Conservation (phyloP, 257 asterid species). For the Asclepias syriaca region DNA sequence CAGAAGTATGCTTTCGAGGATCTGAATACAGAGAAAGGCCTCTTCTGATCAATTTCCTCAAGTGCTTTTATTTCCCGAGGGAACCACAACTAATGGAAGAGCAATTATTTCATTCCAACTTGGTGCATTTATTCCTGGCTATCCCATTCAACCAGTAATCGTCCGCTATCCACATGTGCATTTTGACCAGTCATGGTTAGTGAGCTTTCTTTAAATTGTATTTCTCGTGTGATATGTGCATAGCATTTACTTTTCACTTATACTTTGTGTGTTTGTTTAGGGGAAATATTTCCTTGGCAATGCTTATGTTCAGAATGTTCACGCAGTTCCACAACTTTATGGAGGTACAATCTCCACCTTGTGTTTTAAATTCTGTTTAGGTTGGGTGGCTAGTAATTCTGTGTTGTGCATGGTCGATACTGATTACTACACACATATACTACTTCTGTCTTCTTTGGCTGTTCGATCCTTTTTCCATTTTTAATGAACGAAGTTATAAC, state of each 20-base stretch:
- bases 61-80: conserved; percentile 98
- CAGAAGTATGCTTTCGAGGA: conserved; percentile 87
- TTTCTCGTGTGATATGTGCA: not conserved
- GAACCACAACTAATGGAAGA: conserved; percentile 99
- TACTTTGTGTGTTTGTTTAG: conserved; percentile 35
- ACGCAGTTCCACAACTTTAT: conserved; percentile 95
- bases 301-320: conserved; percentile 94
- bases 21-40: conserved; percentile 96
- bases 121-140: conserved; percentile 96
- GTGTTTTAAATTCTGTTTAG: not conserved
- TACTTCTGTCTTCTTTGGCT: no score
- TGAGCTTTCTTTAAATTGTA: conserved; percentile 20
- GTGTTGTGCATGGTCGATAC: not conserved
- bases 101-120: conserved; percentile 82
- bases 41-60: conserved; percentile 78
- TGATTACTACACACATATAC: not conserved
- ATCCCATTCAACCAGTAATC: conserved; percentile 84
- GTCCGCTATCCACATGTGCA: conserved; percentile 90
- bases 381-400: not conserved
- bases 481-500: no score
- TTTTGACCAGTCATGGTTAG: conserved; percentile 99
- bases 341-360: conserved; percentile 57
- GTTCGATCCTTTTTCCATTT: not conserved
- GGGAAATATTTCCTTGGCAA: conserved; percentile 67
- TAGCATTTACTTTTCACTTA: not conserved